These are phyloP conservation scores for Terfezia claveryi DNA, from an alignment of 495 filamentous ascomycete genomes.

Conservation along the genomic window DNA sequence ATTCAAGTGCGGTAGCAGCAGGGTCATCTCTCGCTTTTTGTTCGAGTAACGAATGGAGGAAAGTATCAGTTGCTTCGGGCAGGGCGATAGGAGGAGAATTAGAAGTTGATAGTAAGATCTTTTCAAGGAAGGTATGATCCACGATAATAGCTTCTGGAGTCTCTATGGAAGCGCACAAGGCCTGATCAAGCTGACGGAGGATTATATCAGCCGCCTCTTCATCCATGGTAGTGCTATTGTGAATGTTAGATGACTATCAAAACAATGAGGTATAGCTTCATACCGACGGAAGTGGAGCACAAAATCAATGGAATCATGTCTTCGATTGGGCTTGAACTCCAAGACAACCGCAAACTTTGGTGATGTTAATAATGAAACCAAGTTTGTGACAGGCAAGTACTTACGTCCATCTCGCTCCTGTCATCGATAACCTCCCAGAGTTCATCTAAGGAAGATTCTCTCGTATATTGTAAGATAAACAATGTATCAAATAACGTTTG, in stretches of 20 bases:
- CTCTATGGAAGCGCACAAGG: conserved; percentile 24
- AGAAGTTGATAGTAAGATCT: conserved; percentile 6
- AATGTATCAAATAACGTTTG: conserved; percentile 50
- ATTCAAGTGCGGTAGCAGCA: conserved; percentile 20
- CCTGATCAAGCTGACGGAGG: conserved; percentile 26
- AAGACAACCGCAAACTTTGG: conserved; percentile 40
- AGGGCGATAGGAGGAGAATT: conserved; percentile 1
- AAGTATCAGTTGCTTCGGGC: neutral
- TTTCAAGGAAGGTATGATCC: conserved; percentile 13
- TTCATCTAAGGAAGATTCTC: conserved; percentile 6
- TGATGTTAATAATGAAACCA: neutral
- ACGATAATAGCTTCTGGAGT: conserved; percentile 21
- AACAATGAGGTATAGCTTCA: conserved; percentile 4
- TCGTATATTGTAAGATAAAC: conserved; percentile 41
- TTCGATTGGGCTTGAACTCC: conserved; percentile 37
- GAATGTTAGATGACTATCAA: neutral
- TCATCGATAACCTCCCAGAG: conserved; percentile 49
- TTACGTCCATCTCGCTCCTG: conserved; percentile 50
- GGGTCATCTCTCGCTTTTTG: conserved; percentile 14
- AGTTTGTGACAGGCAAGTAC: conserved; percentile 10
- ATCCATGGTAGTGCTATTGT: conserved; percentile 22
- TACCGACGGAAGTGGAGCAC: conserved; percentile 26
- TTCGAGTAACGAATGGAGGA: conserved; percentile 15
- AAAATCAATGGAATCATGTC: conserved; percentile 25
- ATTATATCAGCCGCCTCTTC: conserved; percentile 23